Percentiles rank a stretch among this genome's conserved stretches.
Evolutionary conservation across 441 rosid species (phyloP).

Genomic region (Erysimum pusillum): DNA sequence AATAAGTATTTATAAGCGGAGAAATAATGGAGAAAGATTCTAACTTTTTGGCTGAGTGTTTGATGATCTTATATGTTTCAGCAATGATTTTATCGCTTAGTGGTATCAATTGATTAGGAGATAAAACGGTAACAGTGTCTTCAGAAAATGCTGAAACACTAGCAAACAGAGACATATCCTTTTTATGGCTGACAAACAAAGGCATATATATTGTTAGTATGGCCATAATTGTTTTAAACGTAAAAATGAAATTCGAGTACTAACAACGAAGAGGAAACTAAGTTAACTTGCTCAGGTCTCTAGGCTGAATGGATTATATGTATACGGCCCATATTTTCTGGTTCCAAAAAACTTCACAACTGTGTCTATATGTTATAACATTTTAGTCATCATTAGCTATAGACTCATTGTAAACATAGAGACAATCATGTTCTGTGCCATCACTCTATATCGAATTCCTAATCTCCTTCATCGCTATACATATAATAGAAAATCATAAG

Average conservation of each 20-base stretch:
- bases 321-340: neutral
- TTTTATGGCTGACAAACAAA: neutral
- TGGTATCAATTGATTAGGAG: conserved; percentile 31
- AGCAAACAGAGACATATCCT: conserved; percentile 16
- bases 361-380: too few relatives aligned
- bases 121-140: conserved; percentile 7
- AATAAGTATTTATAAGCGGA: conserved; percentile 44
- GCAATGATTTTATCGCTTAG: conserved; percentile 27
- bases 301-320: neutral
- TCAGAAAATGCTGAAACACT: neutral
- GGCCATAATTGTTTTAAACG: neutral
- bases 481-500: neutral
- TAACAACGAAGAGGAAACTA: neutral
- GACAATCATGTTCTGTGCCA: neutral
- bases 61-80: conserved; percentile 9
- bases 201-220: neutral
- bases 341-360: too few relatives aligned
- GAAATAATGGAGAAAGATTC: conserved; percentile 24
- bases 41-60: conserved; percentile 35
- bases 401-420: neutral
- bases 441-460: neutral
- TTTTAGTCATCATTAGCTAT: neutral
- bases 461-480: neutral
- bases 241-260: neutral
- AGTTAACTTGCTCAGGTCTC: neutral